Percentiles rank a stretch among this genome's conserved stretches.
phyloP scores from a whole-genome alignment of 2,329 filamentous ascomycete species.

The Chrysoporthe austroafricana region DNA sequence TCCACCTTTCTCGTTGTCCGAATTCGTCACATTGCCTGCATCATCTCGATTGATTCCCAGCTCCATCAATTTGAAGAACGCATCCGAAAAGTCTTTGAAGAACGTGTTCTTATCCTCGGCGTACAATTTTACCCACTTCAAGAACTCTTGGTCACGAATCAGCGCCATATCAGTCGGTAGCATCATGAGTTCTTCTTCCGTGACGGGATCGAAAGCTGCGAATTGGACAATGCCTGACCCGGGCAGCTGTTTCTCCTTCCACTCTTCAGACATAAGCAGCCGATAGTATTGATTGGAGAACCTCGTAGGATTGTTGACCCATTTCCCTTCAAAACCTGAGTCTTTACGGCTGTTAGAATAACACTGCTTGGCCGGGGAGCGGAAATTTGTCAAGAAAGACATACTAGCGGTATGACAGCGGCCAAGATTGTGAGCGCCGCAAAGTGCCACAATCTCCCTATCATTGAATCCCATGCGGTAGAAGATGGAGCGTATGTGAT shows the following conservation, averaged over 20 bases:
- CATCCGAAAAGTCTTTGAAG: conserved; percentile 62
- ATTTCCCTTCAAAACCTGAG: conserved; percentile 52
- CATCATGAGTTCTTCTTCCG: conserved; percentile 66
- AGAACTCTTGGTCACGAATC: conserved; percentile 55
- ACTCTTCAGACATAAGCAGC: conserved; percentile 38
- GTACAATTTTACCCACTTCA: conserved; percentile 61
- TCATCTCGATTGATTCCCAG: conserved; percentile 61
- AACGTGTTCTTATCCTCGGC: conserved; percentile 64
- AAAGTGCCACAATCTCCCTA: conserved; percentile 90
- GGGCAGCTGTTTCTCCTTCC: conserved; percentile 54
- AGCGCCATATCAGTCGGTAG: conserved; percentile 66
- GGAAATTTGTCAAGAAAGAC: background rate
- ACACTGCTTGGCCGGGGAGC: no score
- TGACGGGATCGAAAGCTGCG: conserved; percentile 61
- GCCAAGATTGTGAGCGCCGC: conserved; percentile 83
- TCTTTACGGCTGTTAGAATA: background rate
- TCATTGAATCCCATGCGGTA: conserved; percentile 98
- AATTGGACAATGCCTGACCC: conserved; percentile 60
- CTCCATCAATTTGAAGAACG: conserved; percentile 64
- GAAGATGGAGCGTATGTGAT: conserved; percentile 90
- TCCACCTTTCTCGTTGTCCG: conserved; percentile 57
- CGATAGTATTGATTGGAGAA: conserved; percentile 45
- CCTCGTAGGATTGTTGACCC: conserved; percentile 43
- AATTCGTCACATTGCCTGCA: conserved; percentile 55
- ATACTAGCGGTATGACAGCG: conserved; percentile 58